A percentile compares a stretch with the other conserved stretches of the same genome.
Conservation (phyloP, 2,329 filamentous ascomycete genomes). For the Colletotrichum kahawae region DNA sequence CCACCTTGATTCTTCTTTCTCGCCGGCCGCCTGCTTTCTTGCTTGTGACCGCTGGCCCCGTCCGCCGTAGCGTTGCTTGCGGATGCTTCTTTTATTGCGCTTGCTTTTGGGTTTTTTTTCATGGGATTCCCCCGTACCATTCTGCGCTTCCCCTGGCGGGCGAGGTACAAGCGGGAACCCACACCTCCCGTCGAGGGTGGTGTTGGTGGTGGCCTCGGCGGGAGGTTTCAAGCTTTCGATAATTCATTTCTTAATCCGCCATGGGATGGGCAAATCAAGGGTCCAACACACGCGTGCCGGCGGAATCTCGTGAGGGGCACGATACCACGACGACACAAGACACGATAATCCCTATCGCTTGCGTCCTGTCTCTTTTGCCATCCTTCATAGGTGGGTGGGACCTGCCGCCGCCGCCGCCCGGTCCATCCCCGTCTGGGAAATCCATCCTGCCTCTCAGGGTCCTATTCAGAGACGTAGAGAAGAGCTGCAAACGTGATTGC, state of each 20-base stretch:
- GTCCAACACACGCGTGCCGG: constrained; percentile 4
- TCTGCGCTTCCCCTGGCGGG: neutral
- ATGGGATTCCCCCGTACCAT: neutral
- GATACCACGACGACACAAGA: neutral
- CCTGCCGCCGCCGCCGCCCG: neutral
- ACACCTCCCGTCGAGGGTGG: neutral
- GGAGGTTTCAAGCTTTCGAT: constrained; percentile 16
- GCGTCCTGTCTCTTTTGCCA: constrained; percentile 1
- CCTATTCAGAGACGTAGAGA: neutral
- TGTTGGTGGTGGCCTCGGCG: neutral
- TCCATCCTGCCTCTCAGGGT: neutral
- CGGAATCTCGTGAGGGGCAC: neutral
- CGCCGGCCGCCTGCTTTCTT: neutral
- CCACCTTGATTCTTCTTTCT: neutral
- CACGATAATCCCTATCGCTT: constrained; percentile 12
- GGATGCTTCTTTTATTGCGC: neutral
- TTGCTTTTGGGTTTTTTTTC: neutral
- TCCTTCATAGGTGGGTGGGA: neutral
- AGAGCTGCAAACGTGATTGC: neutral
- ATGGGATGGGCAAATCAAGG: constrained; percentile 4
- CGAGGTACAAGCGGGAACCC: neutral
- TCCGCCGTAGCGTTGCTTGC: neutral
- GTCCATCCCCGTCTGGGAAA: neutral
- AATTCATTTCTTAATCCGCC: neutral
- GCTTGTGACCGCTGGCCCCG: neutral